Conservation (phyloP, 2,329 filamentous ascomycete species). For the Iodosphaeria phyllophila region DNA sequence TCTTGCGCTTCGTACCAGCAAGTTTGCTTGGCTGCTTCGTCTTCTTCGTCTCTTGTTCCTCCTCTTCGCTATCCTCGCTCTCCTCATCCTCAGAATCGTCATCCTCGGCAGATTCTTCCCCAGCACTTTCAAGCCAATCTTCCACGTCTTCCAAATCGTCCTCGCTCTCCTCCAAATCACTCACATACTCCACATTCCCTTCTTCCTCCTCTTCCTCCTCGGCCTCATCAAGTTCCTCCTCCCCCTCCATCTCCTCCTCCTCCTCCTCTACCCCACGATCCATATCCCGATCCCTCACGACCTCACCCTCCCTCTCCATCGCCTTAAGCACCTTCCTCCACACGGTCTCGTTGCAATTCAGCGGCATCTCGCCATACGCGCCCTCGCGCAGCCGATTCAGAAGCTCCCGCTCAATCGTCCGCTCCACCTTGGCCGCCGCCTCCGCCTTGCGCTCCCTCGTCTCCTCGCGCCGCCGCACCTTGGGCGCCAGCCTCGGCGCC, state of each 20-base stretch:
- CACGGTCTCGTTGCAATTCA: conserved; percentile 87
- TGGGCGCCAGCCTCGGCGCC: conserved; percentile 79
- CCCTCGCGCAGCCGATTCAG: conserved; percentile 81
- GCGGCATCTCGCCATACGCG: conserved; percentile 81
- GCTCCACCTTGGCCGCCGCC: conserved; percentile 80
- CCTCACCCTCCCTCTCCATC: conserved; percentile 75
- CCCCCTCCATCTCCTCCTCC: too few species aligned
- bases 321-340: conserved; percentile 95
- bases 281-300: conserved; percentile 65
- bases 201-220: conserved; percentile 44
- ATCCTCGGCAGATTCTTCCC: conserved; percentile 35
- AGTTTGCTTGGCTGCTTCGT: conserved; percentile 31
- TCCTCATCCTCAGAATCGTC: conserved; percentile 41
- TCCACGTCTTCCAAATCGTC: conserved; percentile 67
- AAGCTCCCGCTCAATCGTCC: conserved; percentile 86
- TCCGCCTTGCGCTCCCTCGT: conserved; percentile 62
- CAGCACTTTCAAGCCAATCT: conserved; percentile 81
- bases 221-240: too few species aligned
- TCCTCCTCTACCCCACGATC: conserved; percentile 75
- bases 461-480: conserved; percentile 60
- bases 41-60: too few species aligned
- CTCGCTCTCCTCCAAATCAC: conserved; percentile 71
- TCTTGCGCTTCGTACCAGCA: conserved; percentile 25
- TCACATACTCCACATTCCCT: conserved; percentile 78
- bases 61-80: conserved; percentile 37